Conservation (phyloP, 768 basidiomycete species). For the Lyophyllum shimeji region DNA sequence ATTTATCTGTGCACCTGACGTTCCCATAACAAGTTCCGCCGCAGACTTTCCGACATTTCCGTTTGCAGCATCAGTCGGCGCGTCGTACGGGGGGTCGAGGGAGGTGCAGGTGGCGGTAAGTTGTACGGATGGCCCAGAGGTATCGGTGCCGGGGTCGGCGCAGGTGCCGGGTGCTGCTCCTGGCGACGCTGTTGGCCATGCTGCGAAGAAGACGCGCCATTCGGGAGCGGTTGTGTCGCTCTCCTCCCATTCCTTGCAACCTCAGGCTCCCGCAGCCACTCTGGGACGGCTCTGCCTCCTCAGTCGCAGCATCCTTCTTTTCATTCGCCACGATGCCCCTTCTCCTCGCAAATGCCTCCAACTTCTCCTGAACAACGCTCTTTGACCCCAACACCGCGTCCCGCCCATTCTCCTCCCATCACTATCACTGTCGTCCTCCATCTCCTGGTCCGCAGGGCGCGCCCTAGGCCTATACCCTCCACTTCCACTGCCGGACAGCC, state of each 20-base stretch:
- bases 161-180: conserved; percentile 8
- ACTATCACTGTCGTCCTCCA: conserved; percentile 65
- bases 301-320: conserved; percentile 13
- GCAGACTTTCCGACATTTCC: conserved; percentile 82
- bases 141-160: conserved; percentile 46
- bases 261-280: conserved; percentile 20
- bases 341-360: conserved; percentile 56
- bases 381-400: conserved; percentile 53
- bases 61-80: conserved; percentile 80
- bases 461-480: conserved; percentile 63
- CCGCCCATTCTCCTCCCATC: conserved; percentile 47
- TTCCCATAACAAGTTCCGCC: conserved; percentile 82
- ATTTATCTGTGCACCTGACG: conserved; percentile 60
- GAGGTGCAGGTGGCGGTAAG: conserved; percentile 60
- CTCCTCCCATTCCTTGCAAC: background rate
- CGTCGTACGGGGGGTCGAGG: conserved; percentile 84
- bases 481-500: conserved; percentile 8
- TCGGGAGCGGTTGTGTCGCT: background rate
- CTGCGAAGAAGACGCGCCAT: conserved; percentile 1
- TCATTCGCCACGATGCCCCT: conserved; percentile 32
- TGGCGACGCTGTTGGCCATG: conserved; percentile 11
- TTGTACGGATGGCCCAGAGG: conserved; percentile 71
- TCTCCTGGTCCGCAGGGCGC: conserved; percentile 60
- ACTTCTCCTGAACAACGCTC: conserved; percentile 68
- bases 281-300: conserved; percentile 19